Percentiles rank a stretch among this genome's conserved stretches.
Evolutionary conservation across 2,329 filamentous ascomycete species (phyloP).

Genomic region (Pseudocercospora vitis): DNA sequence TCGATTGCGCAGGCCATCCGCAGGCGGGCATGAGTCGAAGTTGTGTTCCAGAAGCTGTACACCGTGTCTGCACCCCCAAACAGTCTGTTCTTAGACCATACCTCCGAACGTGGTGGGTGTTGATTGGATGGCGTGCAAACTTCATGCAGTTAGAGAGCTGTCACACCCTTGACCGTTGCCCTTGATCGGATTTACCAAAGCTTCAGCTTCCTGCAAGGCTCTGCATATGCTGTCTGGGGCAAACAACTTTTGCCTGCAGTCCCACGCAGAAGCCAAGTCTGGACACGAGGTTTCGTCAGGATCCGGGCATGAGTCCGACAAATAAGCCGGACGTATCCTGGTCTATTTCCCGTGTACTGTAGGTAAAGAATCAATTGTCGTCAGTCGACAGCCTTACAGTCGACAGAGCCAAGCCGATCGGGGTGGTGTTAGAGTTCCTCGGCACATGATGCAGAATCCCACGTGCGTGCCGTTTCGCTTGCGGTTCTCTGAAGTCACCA

Average conservation of each 20-base stretch:
- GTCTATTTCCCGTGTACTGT: neutral
- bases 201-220: neutral
- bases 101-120: neutral
- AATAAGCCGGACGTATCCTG: neutral
- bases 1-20: neutral
- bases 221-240: neutral
- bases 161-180: neutral
- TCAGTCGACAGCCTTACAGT: neutral
- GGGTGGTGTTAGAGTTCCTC: neutral
- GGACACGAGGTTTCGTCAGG: constrained; percentile 6
- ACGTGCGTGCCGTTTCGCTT: neutral
- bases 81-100: neutral
- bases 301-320: neutral
- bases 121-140: neutral
- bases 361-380: neutral
- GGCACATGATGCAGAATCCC: neutral
- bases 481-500: no score
- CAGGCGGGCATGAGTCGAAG: neutral
- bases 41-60: neutral
- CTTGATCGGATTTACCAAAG: neutral
- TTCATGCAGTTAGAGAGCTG: neutral
- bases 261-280: neutral
- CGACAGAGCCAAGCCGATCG: neutral
- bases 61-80: neutral
- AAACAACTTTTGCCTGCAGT: neutral